phyloP scores from a whole-genome alignment of 208 protist species.

The Acanthamoeba rhysodes region DNA sequence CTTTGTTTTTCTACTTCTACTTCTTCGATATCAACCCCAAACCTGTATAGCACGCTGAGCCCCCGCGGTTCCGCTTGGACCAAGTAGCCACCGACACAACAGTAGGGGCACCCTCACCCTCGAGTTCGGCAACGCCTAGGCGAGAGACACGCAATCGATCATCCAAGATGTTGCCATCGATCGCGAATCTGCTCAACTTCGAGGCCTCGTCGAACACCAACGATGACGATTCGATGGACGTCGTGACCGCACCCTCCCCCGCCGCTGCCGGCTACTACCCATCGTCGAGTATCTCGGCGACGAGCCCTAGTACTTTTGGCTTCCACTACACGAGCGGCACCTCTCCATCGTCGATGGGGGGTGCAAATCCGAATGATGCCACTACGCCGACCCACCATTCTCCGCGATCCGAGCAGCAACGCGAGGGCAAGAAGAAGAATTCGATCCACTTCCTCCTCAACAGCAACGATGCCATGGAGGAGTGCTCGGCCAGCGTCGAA shows the following conservation, averaged over 20 bases:
- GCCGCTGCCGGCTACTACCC: no score
- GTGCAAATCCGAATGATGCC: neutral
- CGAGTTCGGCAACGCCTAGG: neutral
- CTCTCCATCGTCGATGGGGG: neutral
- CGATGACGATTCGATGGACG: conserved; percentile 31
- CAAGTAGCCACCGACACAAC: neutral
- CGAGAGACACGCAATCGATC: neutral
- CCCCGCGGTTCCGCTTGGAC: neutral
- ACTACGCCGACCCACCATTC: neutral
- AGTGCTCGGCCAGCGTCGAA: neutral
- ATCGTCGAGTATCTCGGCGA: neutral
- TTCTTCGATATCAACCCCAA: neutral
- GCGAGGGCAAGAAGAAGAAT: conserved; percentile 43
- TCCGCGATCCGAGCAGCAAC: neutral
- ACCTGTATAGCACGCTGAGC: neutral
- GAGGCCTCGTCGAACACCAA: neutral
- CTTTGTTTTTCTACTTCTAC: neutral
- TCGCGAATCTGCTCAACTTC: conserved; percentile 59
- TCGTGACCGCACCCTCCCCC: neutral
- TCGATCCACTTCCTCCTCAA: conserved; percentile 55
- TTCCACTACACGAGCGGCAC: neutral
- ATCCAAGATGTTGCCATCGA: conserved; percentile 20
- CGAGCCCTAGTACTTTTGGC: neutral
- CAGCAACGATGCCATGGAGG: conserved; percentile 42
- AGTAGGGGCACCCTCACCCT: no score